Evolutionary conservation across 106 monocot species (phyloP).

Genomic region (Apostasia shenzhenica): DNA sequence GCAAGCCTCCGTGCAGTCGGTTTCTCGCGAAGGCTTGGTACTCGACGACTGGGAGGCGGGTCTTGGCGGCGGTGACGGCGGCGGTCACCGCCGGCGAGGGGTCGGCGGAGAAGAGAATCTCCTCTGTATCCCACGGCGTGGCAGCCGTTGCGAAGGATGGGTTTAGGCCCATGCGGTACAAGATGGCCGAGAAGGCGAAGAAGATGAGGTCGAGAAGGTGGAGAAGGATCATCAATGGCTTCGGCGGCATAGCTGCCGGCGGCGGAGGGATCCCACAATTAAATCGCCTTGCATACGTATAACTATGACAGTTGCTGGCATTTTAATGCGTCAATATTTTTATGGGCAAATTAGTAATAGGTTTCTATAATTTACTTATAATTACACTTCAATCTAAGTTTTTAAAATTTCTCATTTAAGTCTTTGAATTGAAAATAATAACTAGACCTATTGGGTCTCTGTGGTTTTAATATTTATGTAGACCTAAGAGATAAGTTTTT

Average conservation of each 20-base stretch:
- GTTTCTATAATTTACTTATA: no score
- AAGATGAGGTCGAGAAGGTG: slow-evolving; percentile 2
- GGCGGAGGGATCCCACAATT: no score
- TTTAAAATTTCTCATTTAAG: no score
- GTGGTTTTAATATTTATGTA: no score
- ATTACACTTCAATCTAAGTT: no score
- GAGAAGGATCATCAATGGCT: not conserved
- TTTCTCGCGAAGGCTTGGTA: slow-evolving; percentile 4
- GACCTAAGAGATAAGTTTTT: no score
- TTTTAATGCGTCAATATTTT: no score
- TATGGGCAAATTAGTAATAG: no score
- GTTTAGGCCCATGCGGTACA: not conserved
- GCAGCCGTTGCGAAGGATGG: not conserved
- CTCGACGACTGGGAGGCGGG: slow-evolving; percentile 19
- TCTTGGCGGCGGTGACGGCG: slow-evolving; percentile 11
- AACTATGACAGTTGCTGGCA: no score
- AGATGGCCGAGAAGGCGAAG: not conserved
- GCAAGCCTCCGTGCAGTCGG: not conserved
- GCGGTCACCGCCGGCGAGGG: not conserved
- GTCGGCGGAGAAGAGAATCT: not conserved
- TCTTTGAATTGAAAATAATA: no score
- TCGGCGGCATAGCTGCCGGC: not conserved
- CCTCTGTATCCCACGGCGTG: not conserved
- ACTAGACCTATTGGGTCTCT: no score
- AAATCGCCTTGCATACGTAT: no score